These are phyloP conservation scores for Diddensiella caesifluorescens DNA, from an alignment of 805 yeast species.

Conservation along the genomic window DNA sequence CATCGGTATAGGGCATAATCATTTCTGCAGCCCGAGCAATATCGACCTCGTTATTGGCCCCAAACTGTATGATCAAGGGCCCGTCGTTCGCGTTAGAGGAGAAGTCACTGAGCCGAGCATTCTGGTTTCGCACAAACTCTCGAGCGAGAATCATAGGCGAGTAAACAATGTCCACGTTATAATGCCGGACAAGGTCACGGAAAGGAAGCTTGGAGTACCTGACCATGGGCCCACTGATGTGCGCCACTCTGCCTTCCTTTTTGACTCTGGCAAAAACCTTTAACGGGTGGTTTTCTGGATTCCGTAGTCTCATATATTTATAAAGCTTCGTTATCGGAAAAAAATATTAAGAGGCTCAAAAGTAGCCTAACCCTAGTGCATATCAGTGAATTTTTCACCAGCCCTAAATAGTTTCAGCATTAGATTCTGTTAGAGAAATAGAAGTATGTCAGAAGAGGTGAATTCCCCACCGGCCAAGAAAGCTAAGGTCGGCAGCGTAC, in stretches of 20 bases:
- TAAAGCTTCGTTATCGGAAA: not conserved
- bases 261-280: constrained; percentile 45
- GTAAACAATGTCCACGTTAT: constrained; percentile 75
- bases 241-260: constrained; percentile 49
- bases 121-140: constrained; percentile 80
- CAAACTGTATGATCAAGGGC: constrained; percentile 82
- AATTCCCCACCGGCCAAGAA: constrained; percentile 25
- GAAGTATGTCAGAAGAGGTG: constrained; percentile 14
- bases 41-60: constrained; percentile 79
- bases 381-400: not conserved
- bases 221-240: constrained; percentile 92
- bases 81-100: constrained; percentile 67
- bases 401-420: constrained; percentile 2
- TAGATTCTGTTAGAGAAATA: not conserved
- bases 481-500: constrained; percentile 21
- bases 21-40: constrained; percentile 76
- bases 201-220: constrained; percentile 92
- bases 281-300: constrained; percentile 48
- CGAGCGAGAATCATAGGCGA: constrained; percentile 96
- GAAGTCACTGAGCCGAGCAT: constrained; percentile 81
- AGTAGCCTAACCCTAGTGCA: not conserved
- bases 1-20: constrained; percentile 89
- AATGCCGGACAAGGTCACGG: constrained; percentile 69
- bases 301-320: constrained; percentile 34
- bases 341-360: not conserved